Conservation (phyloP, 495 filamentous ascomycete genomes). For the Lophiotrema nucula region DNA sequence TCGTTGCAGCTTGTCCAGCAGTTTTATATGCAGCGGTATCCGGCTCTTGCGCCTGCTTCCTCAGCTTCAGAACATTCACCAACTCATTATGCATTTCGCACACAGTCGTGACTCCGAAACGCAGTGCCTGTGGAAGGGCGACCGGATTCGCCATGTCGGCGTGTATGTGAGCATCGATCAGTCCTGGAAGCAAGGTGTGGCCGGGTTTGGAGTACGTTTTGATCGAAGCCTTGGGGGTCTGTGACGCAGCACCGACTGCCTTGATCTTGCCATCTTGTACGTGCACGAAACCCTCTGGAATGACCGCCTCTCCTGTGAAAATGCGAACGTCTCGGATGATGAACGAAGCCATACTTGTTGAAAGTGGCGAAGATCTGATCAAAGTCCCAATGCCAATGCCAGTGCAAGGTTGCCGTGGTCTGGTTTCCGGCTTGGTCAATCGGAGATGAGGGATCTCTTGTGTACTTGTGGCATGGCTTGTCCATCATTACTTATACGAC, state of each 20-base stretch:
- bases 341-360: conserved; percentile 39
- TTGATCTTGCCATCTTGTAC: conserved; percentile 38
- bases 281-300: conserved; percentile 35
- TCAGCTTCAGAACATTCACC: conserved; percentile 52
- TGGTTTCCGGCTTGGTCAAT: no score
- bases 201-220: conserved; percentile 36
- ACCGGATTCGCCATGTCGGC: conserved; percentile 36
- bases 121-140: conserved; percentile 38
- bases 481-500: no score
- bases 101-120: conserved; percentile 42
- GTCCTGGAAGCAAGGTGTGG: conserved; percentile 41
- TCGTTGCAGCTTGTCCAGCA: conserved; percentile 37
- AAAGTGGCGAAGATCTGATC: no score
- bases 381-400: no score
- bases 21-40: conserved; percentile 40
- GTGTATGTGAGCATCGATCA: conserved; percentile 44
- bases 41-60: conserved; percentile 40
- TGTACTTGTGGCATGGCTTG: no score
- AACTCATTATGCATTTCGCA: conserved; percentile 43
- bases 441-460: no score
- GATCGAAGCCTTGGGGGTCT: conserved; percentile 6
- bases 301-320: conserved; percentile 38
- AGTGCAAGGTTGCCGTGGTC: no score
- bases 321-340: conserved; percentile 41
- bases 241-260: conserved; percentile 22